phyloP scores from a whole-genome alignment of 345 rosid species.

The Xanthoceras sorbifolium region DNA sequence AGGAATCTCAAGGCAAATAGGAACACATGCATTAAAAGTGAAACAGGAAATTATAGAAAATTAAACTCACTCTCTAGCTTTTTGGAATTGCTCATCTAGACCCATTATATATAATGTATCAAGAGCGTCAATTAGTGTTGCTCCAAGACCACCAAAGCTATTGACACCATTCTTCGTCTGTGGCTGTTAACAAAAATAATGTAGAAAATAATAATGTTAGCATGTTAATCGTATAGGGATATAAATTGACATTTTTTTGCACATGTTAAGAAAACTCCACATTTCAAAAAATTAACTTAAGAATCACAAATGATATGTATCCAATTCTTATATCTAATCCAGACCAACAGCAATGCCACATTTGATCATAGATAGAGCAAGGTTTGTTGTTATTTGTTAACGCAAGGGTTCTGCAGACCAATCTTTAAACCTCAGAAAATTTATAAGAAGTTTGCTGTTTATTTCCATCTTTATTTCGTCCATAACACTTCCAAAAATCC shows the following conservation, averaged over 20 bases:
- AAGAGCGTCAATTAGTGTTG: slow-evolving; percentile 80
- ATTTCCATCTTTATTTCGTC: neutral
- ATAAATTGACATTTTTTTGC: slow-evolving; percentile 4
- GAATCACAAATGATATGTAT: neutral
- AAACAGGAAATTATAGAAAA: neutral
- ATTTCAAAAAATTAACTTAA: neutral
- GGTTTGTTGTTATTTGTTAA: no score
- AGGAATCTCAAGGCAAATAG: neutral
- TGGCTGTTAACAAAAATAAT: slow-evolving; percentile 51
- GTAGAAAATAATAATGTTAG: neutral
- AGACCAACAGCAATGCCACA: neutral
- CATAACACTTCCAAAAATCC: neutral
- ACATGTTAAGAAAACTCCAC: neutral
- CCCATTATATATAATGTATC: slow-evolving; percentile 96
- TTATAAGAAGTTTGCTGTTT: neutral
- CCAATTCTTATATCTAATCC: neutral
- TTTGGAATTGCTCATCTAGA: slow-evolving; percentile 76
- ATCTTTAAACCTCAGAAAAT: neutral
- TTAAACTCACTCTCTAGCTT: slow-evolving; percentile 88
- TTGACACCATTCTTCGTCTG: slow-evolving; percentile 80
- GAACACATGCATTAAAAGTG: neutral
- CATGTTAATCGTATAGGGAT: slow-evolving; percentile 2
- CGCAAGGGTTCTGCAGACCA: neutral
- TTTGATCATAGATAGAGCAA: neutral
- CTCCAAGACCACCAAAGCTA: slow-evolving; percentile 99